phyloP scores from a whole-genome alignment of 768 basidiomycete species.

The Trametes coccinea region DNA sequence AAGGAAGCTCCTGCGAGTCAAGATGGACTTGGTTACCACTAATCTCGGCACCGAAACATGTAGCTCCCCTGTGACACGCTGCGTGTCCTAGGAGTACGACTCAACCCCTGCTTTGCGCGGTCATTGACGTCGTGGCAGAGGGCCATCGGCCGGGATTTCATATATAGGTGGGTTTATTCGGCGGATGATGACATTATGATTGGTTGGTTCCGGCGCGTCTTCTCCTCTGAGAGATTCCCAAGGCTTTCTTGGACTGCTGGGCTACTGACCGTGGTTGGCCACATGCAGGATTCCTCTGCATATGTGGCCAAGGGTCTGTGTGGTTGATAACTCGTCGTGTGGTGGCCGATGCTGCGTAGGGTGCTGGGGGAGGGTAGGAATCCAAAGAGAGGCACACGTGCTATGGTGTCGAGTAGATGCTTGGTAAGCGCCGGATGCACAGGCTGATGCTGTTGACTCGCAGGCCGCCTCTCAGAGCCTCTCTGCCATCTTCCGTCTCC shows the following conservation, averaged over 20 bases:
- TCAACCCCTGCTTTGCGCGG: no score
- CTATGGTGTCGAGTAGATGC: neutral
- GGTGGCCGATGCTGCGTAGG: no score
- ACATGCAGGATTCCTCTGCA: no score
- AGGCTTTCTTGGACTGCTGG: neutral
- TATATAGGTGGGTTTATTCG: neutral
- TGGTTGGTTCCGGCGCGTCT: neutral
- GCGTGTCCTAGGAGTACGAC: no score
- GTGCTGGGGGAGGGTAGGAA: slow-evolving; percentile 4
- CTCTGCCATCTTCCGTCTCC: neutral
- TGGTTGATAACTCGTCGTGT: neutral
- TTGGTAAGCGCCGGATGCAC: slow-evolving; percentile 16
- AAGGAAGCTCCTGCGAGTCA: no score
- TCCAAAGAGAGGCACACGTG: slow-evolving; percentile 14
- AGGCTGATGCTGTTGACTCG: slow-evolving; percentile 12
- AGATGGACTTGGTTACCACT: no score
- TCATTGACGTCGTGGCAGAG: no score
- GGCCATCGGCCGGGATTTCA: neutral
- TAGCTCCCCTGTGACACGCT: no score
- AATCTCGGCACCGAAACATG: no score
- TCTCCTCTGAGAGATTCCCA: neutral
- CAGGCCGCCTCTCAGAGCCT: neutral
- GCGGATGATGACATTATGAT: neutral
- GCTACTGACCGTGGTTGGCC: neutral
- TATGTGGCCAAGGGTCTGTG: neutral